phyloP scores from a whole-genome alignment of 2,329 filamentous ascomycete species.

The Septoria petroselini region DNA sequence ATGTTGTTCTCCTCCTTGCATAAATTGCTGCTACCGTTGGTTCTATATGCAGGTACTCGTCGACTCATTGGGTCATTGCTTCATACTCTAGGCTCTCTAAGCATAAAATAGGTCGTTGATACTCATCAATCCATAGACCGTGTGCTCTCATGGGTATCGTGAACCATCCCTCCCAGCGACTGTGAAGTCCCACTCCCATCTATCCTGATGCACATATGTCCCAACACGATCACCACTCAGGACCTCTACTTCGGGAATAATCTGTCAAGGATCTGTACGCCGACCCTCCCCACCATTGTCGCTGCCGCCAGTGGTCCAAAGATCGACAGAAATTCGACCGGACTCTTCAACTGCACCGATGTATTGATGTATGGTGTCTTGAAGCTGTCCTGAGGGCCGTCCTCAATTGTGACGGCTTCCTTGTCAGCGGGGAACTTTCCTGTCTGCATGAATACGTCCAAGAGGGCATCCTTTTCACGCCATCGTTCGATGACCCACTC shows the following conservation, averaged over 20 bases:
- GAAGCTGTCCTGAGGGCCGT: conserved; percentile 31
- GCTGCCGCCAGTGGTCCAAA: conserved; percentile 42
- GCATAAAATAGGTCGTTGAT: neutral
- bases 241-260: conserved; percentile 17
- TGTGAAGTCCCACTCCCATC: neutral
- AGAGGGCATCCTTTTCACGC: conserved; percentile 84
- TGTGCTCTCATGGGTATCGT: conserved; percentile 4
- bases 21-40: no score
- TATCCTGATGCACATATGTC: neutral
- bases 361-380: conserved; percentile 49
- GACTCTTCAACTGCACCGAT: conserved; percentile 42
- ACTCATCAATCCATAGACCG: neutral
- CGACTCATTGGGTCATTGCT: neutral
- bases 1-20: no score
- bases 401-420: conserved; percentile 34
- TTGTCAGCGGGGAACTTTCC: conserved; percentile 78
- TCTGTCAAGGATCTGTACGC: conserved; percentile 35
- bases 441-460: conserved; percentile 70
- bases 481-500: conserved; percentile 79
- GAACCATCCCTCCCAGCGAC: neutral
- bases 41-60: no score
- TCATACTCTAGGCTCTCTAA: neutral
- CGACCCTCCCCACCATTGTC: conserved; percentile 37
- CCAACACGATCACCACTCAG: neutral
- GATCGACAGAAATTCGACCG: conserved; percentile 46